Evolutionary conservation across 176 grass and related monocot species (phyloP).

Genomic region (Hordeum vulgare): DNA sequence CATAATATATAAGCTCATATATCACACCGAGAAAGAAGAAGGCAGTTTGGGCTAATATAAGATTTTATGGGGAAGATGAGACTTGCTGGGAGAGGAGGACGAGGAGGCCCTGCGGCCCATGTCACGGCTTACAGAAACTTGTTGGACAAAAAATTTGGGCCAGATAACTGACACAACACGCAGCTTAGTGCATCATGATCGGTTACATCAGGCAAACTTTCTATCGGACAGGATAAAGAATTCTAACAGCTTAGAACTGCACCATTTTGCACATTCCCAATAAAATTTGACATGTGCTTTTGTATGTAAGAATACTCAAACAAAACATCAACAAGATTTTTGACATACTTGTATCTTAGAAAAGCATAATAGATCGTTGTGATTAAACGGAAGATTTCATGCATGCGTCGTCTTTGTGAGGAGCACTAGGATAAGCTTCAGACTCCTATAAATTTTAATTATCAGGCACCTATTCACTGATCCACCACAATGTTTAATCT

Average conservation of each 20-base stretch:
- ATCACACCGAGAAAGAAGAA: neutral
- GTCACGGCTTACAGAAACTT: neutral
- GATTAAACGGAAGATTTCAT: neutral
- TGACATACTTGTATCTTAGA: neutral
- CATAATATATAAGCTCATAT: neutral
- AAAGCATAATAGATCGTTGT: neutral
- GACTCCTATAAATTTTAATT: neutral
- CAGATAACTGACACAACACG: neutral
- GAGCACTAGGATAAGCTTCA: neutral
- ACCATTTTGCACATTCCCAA: neutral
- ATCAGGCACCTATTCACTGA: neutral
- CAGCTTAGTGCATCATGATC: neutral
- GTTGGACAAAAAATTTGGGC: neutral
- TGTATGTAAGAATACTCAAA: neutral
- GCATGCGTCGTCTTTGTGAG: neutral
- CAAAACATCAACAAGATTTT: neutral
- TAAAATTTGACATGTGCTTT: neutral
- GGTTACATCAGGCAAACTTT: too few species aligned
- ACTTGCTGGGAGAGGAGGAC: conserved; percentile 73
- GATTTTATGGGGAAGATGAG: neutral
- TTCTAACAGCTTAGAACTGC: neutral
- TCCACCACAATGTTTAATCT: neutral
- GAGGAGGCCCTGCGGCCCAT: conserved; percentile 51
- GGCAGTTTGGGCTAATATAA: neutral
- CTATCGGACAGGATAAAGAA: too few species aligned